These are phyloP conservation scores for Aotearoamyces nothofagi DNA, from an alignment of 2,329 filamentous ascomycete species.

Conservation along the genomic window DNA sequence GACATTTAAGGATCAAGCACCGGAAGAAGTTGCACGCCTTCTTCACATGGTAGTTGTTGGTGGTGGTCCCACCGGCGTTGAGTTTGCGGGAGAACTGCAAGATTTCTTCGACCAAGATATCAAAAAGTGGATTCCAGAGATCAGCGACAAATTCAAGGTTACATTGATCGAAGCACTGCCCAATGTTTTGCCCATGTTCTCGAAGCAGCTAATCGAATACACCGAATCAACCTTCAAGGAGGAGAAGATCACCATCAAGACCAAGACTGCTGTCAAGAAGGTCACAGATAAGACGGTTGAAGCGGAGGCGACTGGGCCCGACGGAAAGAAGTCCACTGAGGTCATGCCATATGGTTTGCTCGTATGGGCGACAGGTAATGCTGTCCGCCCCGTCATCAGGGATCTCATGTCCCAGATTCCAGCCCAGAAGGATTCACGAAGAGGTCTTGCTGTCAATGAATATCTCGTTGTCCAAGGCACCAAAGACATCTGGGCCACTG, in stretches of 20 bases:
- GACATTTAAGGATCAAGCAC: constrained; percentile 88
- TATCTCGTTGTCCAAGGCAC: constrained; percentile 96
- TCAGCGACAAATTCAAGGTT: constrained; percentile 88
- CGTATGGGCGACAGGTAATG: constrained; percentile 97
- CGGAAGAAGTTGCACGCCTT: constrained; percentile 80
- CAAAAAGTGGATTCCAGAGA: constrained; percentile 94
- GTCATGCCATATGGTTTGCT: constrained; percentile 86
- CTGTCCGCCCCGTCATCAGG: constrained; percentile 73
- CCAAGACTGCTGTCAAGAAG: constrained; percentile 98
- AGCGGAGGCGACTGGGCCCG: constrained; percentile 67
- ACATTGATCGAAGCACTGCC: constrained; percentile 95
- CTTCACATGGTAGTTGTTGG: constrained; percentile 96
- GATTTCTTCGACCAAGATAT: constrained; percentile 98
- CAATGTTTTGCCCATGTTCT: constrained; percentile 95
- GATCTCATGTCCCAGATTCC: constrained; percentile 88
- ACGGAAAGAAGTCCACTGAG: constrained; percentile 71
- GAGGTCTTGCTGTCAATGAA: constrained; percentile 93
- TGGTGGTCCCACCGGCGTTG: constrained; percentile 90
- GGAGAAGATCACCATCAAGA: constrained; percentile 93
- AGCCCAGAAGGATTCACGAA: constrained; percentile 86
- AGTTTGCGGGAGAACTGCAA: constrained; percentile 95
- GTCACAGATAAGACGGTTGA: constrained; percentile 89
- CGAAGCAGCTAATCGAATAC: constrained; percentile 98
- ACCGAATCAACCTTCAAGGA: constrained; percentile 98
- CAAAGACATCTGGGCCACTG: constrained; percentile 94